Evolutionary conservation across 495 filamentous ascomycete genomes (phyloP).

Genomic region (Chaetomium tenue): DNA sequence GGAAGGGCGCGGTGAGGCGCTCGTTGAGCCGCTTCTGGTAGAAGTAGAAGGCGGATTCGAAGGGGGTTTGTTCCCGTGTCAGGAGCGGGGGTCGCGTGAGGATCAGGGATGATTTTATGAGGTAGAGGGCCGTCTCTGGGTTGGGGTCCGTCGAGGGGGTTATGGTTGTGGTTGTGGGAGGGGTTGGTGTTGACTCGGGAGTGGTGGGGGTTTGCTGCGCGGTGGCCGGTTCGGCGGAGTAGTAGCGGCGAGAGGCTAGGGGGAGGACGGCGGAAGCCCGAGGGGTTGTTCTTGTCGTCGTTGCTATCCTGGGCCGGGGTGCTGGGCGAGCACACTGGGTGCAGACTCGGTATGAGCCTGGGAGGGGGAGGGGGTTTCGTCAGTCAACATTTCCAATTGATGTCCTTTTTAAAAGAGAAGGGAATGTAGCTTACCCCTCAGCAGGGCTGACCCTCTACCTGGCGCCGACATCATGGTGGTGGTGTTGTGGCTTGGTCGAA

Average conservation of each 20-base stretch:
- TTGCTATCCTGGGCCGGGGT: slow-evolving; percentile 1
- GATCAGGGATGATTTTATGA: slow-evolving; percentile 73
- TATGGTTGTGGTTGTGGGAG: slow-evolving; percentile 1
- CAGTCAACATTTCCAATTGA: slow-evolving; percentile 13
- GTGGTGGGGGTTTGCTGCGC: slow-evolving; percentile 6
- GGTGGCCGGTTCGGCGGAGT: slow-evolving; percentile 25
- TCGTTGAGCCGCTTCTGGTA: slow-evolving; percentile 98
- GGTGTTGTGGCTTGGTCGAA: slow-evolving; percentile 13
- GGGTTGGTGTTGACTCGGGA: slow-evolving; percentile 3
- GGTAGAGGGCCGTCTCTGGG: slow-evolving; percentile 47
- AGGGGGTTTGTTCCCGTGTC: slow-evolving; percentile 76
- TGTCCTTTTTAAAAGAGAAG: not conserved
- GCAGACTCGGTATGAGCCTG: slow-evolving; percentile 27
- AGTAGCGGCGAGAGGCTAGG: slow-evolving; percentile 18
- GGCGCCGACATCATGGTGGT: slow-evolving; percentile 48
- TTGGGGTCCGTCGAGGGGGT: slow-evolving; percentile 24
- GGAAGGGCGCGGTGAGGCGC: slow-evolving; percentile 84
- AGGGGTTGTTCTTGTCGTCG: not conserved
- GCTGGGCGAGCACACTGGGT: slow-evolving; percentile 26
- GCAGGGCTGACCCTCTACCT: slow-evolving; percentile 50
- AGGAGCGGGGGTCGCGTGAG: slow-evolving; percentile 86
- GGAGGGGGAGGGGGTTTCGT: not conserved
- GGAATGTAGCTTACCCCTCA: slow-evolving; percentile 40
- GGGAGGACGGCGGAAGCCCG: slow-evolving; percentile 15
- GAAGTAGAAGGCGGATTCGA: slow-evolving; percentile 90